Evolutionary conservation across 1,139 yeast genomes (phyloP), one percentile per base, ranked within the genome.

Genomic region (Hyphopichia buzzinii): DNA sequence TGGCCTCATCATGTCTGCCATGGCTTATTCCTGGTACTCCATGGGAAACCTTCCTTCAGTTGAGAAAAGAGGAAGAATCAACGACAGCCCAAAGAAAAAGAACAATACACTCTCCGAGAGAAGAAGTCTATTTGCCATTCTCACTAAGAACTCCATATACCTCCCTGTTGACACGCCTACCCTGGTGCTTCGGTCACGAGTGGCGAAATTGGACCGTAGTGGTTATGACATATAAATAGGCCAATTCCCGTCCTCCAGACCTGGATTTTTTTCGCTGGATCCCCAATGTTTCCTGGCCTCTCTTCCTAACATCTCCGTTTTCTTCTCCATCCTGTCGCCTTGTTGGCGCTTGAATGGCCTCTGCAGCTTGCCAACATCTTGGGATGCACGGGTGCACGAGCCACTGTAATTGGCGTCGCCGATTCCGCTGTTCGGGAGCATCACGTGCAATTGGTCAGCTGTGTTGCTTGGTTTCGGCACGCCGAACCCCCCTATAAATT

Each of bases 1-100:
- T 2, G 55, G 59, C 5, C 36, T 69, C 10, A 54, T 69, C 8
- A 40, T 64, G 19, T 53, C 52, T 3, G 59, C 71, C 16, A 59
- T 71, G 12, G 50, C 54, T 11, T 69, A 64, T 46, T 58, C 64
- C 27, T 55, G 65, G 42, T 64, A 55, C 40, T 50, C 63, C 19
- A 48, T 67, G 34, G 62, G 67, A 12, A 54, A 58, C 23, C 40
- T 62, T 30, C 68, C 71, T 3, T 26, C 19, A 8, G 32, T 36
- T 33, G 38, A 37, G 23, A 23, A 33, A 30, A 26, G 31, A 33
- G 36, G 32, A 17, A 27, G 26, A 27, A 28, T 25, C 29, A 35
- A 31, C 34, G 26, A 38, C 26, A 31, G 31, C 36, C 21, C 34
- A 31, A 35, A 31, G 29, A 13, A 17, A 6, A 22, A 33, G 19